phyloP scores from a whole-genome alignment of 2,329 filamentous ascomycete species.

The Metarhizium humberi region DNA sequence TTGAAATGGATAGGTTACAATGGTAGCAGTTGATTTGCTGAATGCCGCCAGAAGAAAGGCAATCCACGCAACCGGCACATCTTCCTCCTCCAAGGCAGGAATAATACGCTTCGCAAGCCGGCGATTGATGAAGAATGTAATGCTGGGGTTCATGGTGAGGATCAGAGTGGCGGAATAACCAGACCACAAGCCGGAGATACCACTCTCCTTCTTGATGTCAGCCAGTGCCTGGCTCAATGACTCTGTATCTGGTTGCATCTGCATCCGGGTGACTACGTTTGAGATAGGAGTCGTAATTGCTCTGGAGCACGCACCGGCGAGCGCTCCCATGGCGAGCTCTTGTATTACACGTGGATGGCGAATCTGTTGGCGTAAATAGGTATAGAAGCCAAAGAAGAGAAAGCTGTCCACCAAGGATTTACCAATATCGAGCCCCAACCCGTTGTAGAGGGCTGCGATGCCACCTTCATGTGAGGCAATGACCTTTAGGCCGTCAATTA shows the following conservation, averaged over 20 bases:
- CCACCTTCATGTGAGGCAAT: conserved; percentile 68
- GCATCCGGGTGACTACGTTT: conserved; percentile 74
- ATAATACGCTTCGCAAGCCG: conserved; percentile 54
- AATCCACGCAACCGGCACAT: conserved; percentile 27
- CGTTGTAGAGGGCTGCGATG: conserved; percentile 58
- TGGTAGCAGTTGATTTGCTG: conserved; percentile 69
- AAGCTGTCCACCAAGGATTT: conserved; percentile 70
- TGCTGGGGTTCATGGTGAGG: conserved; percentile 73
- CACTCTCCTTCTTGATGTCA: conserved; percentile 59
- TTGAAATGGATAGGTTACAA: conserved; percentile 76
- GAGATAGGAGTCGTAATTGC: conserved; percentile 71
- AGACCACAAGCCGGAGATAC: conserved; percentile 72
- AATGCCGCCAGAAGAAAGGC: conserved; percentile 54
- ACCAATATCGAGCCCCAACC: conserved; percentile 52
- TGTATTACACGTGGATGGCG: conserved; percentile 51
- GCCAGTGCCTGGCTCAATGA: conserved; percentile 49
- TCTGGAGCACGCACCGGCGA: conserved; percentile 67
- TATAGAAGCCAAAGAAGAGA: conserved; percentile 80
- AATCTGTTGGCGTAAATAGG: conserved; percentile 32
- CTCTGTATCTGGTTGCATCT: conserved; percentile 47
- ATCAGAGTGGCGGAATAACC: conserved; percentile 76
- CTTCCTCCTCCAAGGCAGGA: conserved; percentile 32
- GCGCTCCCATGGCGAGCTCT: conserved; percentile 64
- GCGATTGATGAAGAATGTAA: conserved; percentile 79
- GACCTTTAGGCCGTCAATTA: conserved; percentile 59